Evolutionary conservation across 331 rosid species (phyloP), one percentile per base, ranked within the genome.

Genomic region (Pyracantha coccinea): DNA sequence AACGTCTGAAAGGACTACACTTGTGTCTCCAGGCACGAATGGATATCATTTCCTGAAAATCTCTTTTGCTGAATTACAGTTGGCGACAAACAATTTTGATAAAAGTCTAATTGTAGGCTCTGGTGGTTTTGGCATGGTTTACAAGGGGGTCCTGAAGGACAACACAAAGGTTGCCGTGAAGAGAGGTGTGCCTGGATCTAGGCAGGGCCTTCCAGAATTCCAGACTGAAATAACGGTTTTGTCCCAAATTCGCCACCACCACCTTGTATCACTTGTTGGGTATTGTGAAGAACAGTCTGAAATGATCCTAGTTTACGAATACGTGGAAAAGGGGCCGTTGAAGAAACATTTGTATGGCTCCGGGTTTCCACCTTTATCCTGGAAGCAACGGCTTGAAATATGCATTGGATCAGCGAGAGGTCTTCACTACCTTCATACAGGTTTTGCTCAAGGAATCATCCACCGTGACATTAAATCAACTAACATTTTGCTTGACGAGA

Each of bases 191-290:
- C 99, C 94, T 0, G 99, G 99, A 54, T 95, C 99, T 50, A 83
- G 99, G 82, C 98, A 95, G 77, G 99, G 99, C 82, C 96, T 92
- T 83, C 98, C 99, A n/a, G 99, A 95, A 75, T 95, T 95, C 84
- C 99, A 95, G 27, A 84, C 96, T 14, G 98, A 95, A 82, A 95
- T 95, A 64, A 73, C 96, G 35, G 76, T 95, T 66, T 69, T 95
- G 80, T 92, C 98, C 8, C 93, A 83, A 82, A 95, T 95, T 62
- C 97, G 99, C 25, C 99, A 95, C 77, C 89, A 83, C 14, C 99
- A 95, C 80, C 98, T 95, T 32, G 99, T 95, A 76, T 89, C 99
- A 7, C 86, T 95, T 19, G 96, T 95, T 55, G 99, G 99, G 4
- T 95, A 80, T 72, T 95, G 99, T 15, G 99, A 95, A 74, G 99